These are phyloP conservation scores for Phaeodactylum tricornutum DNA, from an alignment of 108 stramenopile genomes.

Conservation along the genomic window DNA sequence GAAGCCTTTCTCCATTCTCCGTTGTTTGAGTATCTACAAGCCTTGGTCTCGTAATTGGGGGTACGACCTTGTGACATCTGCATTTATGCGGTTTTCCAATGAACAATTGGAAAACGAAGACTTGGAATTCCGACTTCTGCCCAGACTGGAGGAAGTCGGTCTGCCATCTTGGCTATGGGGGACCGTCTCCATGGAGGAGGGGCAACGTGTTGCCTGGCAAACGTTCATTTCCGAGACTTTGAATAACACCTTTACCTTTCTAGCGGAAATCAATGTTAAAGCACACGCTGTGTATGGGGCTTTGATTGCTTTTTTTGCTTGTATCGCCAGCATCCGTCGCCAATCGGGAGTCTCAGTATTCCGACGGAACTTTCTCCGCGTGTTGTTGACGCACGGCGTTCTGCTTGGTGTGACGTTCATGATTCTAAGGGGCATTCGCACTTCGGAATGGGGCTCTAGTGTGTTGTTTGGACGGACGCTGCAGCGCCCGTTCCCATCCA, in stretches of 20 bases:
- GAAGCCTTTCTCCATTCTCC: slow-evolving; percentile 26
- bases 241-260: background rate
- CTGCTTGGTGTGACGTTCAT: background rate
- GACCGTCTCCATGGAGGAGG: background rate
- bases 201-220: slow-evolving; percentile 3
- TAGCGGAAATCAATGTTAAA: background rate
- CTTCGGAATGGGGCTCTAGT: background rate
- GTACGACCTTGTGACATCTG: slow-evolving; percentile 33
- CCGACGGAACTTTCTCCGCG: background rate
- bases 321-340: background rate
- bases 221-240: slow-evolving; percentile 5
- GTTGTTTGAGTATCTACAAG: slow-evolving; percentile 36
- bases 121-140: slow-evolving; percentile 14
- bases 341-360: background rate
- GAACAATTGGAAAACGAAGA: slow-evolving; percentile 28
- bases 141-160: slow-evolving; percentile 11
- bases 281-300: background rate
- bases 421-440: background rate
- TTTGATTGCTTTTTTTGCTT: background rate
- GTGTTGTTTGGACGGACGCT: background rate
- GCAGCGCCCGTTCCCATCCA: slow-evolving; percentile 2
- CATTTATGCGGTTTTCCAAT: slow-evolving; percentile 40
- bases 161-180: slow-evolving; percentile 16
- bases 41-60: slow-evolving; percentile 28
- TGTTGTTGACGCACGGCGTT: background rate